phyloP scores from a whole-genome alignment of 2,329 filamentous ascomycete species.

The Pestalotiopsis sp. region DNA sequence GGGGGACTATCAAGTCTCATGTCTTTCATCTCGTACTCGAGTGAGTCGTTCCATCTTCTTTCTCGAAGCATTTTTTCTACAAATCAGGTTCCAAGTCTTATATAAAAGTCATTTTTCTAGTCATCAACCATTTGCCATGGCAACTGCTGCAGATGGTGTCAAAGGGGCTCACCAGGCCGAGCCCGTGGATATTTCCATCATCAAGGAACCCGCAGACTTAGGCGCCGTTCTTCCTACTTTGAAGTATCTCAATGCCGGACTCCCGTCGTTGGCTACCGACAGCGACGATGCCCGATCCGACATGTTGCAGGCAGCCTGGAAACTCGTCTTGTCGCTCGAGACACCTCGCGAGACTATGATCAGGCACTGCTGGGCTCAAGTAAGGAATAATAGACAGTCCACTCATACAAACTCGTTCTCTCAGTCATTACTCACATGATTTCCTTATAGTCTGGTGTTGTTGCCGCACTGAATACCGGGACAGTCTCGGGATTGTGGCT shows the following conservation, averaged over 20 bases:
- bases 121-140: neutral
- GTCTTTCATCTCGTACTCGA: neutral
- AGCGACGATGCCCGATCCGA: constrained; percentile 23
- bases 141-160: neutral
- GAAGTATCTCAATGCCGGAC: neutral
- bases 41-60: neutral
- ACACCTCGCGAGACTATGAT: constrained; percentile 51
- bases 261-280: neutral
- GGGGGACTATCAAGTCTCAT: neutral
- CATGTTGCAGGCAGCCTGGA: constrained; percentile 36
- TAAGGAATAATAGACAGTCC: neutral
- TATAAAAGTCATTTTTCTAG: neutral
- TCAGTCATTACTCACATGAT: constrained; percentile 4
- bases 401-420: neutral
- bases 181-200: neutral
- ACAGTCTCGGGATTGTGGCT: constrained; percentile 32
- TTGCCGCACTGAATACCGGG: constrained; percentile 3
- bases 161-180: neutral
- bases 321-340: constrained; percentile 38
- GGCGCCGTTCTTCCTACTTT: constrained; percentile 2
- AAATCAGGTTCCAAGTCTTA: neutral
- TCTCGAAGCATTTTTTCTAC: neutral
- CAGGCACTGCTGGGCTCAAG: constrained; percentile 45
- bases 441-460: neutral
- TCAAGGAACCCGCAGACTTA: neutral